Evolutionary conservation across 805 yeast species (phyloP).

Genomic region (Saccharomycopsis microspora): DNA sequence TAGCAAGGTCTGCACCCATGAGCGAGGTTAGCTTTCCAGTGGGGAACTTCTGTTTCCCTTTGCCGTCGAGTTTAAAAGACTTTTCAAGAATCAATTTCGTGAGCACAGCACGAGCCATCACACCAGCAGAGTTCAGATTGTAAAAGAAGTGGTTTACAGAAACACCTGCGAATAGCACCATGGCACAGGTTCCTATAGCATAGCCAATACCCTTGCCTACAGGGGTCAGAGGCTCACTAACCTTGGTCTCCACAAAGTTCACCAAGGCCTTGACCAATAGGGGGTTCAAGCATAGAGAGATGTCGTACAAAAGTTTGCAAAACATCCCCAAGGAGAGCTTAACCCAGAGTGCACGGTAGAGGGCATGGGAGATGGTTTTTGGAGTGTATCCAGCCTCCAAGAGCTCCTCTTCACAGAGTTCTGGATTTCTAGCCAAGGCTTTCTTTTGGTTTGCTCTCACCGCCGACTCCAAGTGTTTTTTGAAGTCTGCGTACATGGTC

Average conservation of each 20-base stretch:
- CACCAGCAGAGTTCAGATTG: conserved; percentile 46
- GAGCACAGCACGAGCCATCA: conserved; percentile 50
- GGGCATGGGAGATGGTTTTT: conserved; percentile 27
- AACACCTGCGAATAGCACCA: conserved; percentile 30
- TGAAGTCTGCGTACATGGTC: conserved; percentile 27
- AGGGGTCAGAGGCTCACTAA: conserved; percentile 21
- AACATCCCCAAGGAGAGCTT: conserved; percentile 31
- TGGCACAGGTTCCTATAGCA: conserved; percentile 39
- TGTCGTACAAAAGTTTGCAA: conserved; percentile 34
- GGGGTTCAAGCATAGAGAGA: conserved; percentile 40
- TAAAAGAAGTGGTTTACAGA: conserved; percentile 40
- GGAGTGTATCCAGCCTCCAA: conserved; percentile 25
- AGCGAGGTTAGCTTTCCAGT: conserved; percentile 59
- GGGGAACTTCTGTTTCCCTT: conserved; percentile 42
- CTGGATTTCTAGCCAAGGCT: conserved; percentile 26
- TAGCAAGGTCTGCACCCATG: conserved; percentile 65
- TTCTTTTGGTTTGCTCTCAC: conserved; percentile 22
- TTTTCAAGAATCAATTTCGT: conserved; percentile 57
- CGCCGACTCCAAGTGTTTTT: conserved; percentile 23
- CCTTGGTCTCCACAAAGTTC: conserved; percentile 36
- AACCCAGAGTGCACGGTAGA: conserved; percentile 37
- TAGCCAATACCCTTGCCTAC: conserved; percentile 41
- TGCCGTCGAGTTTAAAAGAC: conserved; percentile 43
- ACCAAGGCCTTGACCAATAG: conserved; percentile 43
- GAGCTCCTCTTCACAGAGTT: conserved; percentile 27